Evolutionary conservation across 768 basidiomycete species (phyloP), one percentile per base, ranked within the genome.

Genomic region (Tricholoma saponaceum): DNA sequence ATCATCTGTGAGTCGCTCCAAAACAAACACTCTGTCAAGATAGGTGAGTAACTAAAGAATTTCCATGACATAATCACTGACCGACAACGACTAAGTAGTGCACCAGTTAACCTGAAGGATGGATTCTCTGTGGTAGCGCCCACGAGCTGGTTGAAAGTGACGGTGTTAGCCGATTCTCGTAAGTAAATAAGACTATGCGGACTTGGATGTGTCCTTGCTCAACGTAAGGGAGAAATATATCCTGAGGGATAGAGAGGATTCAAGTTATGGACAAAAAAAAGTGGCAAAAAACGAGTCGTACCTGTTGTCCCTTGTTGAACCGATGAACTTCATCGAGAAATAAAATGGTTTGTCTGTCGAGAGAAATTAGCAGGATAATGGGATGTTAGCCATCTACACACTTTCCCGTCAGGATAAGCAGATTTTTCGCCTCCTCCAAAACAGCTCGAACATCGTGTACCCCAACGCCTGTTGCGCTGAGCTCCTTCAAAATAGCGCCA

Each of bases 51-150:
- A 52, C 3, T 43, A 72, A 58, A 51, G 28, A 9, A 56, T 14
- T 52, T 46, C 20, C 12, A 4, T 4, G 50, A n/a, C 23, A 39
- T 52, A 41, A 33, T 41, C 6, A 72, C 81, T 65, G 61, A 87
- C 89, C 89, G 81, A 70, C 90, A 92, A 44, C 90, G 83, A 66
- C 86, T 87, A 28, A 92, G 72, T 26, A 92, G 74, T 10, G 90
- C 85, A 30, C 83, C 78, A 16, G 85, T 89, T 30, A 92, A 69
- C 62, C 88, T 90, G 74, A 95, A 95, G 0, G 89, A 91, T 0
- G 92, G 92, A 60, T 95, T 95, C 70, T 95, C 92, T 0, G 92
- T 94, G 3, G 92, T 95, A 0, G 92, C 90, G 25, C 90, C 90
- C 63, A 92, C 82, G 26, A 92, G 73, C 83, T 87, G 10, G 47